Evolutionary conservation across 1,284 basidiomycete species (phyloP).

Genomic region (Ustilago esculenta): DNA sequence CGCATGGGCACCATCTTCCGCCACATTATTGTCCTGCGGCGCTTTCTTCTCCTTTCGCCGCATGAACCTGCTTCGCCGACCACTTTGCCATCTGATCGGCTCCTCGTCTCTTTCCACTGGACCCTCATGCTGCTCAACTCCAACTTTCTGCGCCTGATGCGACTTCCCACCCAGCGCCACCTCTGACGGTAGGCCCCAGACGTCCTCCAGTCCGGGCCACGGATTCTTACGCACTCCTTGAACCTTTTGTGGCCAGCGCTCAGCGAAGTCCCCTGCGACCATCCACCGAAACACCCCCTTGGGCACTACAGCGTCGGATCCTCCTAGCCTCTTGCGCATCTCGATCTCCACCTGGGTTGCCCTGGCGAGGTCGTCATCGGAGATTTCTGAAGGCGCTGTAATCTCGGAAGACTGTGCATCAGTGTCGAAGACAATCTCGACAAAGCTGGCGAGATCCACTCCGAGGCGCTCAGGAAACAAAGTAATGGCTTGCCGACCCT

Average conservation of each 20-base stretch:
- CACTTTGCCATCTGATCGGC: conserved; percentile 35
- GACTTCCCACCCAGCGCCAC: background rate
- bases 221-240: conserved; percentile 26
- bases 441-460: conserved; percentile 18
- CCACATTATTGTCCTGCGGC: background rate
- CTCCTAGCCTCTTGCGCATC: conserved; percentile 9
- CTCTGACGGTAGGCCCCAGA: conserved; percentile 25
- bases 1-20: too few relatives aligned
- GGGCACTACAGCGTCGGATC: conserved; percentile 22
- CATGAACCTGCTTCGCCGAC: conserved; percentile 25
- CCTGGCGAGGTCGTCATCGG: conserved; percentile 22
- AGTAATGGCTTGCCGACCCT: conserved; percentile 1
- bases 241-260: conserved; percentile 34
- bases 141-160: background rate
- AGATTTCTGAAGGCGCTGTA: conserved; percentile 31
- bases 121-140: background rate
- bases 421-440: conserved; percentile 32
- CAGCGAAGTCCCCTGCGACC: conserved; percentile 32
- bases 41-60: conserved; percentile 7
- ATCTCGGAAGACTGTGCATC: conserved; percentile 37
- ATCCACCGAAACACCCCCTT: conserved; percentile 38
- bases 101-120: background rate
- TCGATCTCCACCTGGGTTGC: conserved; percentile 22
- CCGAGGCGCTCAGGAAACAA: conserved; percentile 23
- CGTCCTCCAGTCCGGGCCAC: conserved; percentile 27